Evolutionary conservation across 805 yeast genomes (phyloP), one percentile per base, ranked within the genome.

Genomic region (Zygoascus ofunaensis): DNA sequence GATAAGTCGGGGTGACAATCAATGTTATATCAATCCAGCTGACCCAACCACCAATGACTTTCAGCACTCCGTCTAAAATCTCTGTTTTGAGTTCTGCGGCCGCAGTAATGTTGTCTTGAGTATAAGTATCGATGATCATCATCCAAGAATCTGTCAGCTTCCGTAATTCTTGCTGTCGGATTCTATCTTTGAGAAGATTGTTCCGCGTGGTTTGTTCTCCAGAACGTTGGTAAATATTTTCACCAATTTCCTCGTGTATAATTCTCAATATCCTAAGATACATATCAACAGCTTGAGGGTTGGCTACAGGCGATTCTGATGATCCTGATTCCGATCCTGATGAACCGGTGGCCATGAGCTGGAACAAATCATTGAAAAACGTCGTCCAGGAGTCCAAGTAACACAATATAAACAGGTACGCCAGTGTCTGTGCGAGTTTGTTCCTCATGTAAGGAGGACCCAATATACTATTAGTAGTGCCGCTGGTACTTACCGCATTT

Each of bases 221-320:
- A 17, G 82, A 76, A 55, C 94, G 76, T 26, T 79, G 65, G 51
- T 87, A 82, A 52, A 89, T 73, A 58, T 84, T 92, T 61, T 92
- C 98, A 28, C 95, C 98, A 53, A 92, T 87, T 63, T 89, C 96
- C 23, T 80, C 80, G 61, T 92, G 97, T 48, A 92, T 77, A 24
- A 82, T 76, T 36, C 79, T 62, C 47, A 87, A 66, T 5, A 87
- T 74, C 57, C 96, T 74, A 33, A 82, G 63, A 61, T 82, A 87
- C 61, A 84, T 76, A 57, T 89, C 97, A 8, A 72, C 59, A 52
- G 74, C 76, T 42, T 76, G 50, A 48, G 60, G 59, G 55, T 69
- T 60, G 55, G 68, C 57, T 47, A 63, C 49, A 43, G 55, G 42
- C 42, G 47, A 43, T 15, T 55, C 55, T n/a, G 48, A 55, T 17